Conservation (phyloP, 179 eudicot genomes). For the Nepenthes alata region DNA sequence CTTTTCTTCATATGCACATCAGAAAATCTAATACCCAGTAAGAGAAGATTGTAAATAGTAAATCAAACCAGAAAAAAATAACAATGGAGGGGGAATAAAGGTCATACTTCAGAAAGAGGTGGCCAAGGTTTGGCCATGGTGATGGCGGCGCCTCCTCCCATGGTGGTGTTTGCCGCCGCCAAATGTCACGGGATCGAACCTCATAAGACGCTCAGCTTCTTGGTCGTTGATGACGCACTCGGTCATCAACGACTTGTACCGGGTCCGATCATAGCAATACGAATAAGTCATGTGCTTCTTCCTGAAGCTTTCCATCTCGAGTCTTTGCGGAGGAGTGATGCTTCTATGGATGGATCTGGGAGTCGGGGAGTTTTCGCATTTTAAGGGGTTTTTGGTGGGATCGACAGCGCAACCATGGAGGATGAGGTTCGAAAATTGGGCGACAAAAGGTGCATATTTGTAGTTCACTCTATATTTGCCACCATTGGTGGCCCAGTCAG, state of each 20-base stretch:
- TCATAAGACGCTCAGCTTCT: conserved; percentile 57
- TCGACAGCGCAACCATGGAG: conserved; percentile 83
- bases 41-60: too few relatives aligned
- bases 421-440: conserved; percentile 64
- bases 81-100: too few relatives aligned
- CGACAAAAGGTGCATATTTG: conserved; percentile 71
- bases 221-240: conserved; percentile 54
- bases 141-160: conserved; percentile 36
- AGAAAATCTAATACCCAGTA: too few relatives aligned
- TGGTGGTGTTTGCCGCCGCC: conserved; percentile 42
- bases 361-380: conserved; percentile 24
- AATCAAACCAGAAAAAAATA: too few relatives aligned
- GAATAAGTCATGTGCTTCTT: conserved; percentile 71
- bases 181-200: conserved; percentile 64
- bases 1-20: too few relatives aligned
- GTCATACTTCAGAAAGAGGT: conserved; percentile 23
- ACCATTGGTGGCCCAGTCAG: conserved; percentile 90
- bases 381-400: conserved; percentile 37
- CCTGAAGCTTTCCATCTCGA: conserved; percentile 54
- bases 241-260: conserved; percentile 46
- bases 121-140: conserved; percentile 10
- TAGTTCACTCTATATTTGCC: conserved; percentile 73
- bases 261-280: conserved; percentile 58
- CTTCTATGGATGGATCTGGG: conserved; percentile 16
- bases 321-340: conserved; percentile 30